These are phyloP conservation scores for Trichoderma sp. DNA, from an alignment of 2,329 filamentous ascomycete genomes.

Conservation along the genomic window DNA sequence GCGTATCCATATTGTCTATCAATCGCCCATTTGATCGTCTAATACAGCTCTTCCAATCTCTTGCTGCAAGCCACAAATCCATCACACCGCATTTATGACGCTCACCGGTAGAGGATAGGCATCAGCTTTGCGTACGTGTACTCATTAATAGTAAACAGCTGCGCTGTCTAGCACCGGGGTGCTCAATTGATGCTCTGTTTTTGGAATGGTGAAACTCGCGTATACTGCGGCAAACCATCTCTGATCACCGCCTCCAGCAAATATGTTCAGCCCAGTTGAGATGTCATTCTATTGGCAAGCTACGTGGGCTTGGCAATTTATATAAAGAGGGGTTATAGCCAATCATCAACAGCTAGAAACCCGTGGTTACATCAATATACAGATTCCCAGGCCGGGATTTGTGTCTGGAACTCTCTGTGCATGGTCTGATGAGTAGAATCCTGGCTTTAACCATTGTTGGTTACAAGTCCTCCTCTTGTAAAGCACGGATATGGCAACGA, in stretches of 20 bases:
- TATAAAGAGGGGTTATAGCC: background rate
- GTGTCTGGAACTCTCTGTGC: background rate
- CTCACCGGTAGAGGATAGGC: background rate
- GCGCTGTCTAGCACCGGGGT: background rate
- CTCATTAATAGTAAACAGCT: background rate
- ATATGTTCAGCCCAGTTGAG: background rate
- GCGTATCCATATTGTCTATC: background rate
- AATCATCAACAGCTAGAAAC: background rate
- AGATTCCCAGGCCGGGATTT: background rate
- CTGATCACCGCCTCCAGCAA: background rate
- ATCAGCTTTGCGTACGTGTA: background rate
- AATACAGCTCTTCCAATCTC: background rate
- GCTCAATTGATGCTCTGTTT: background rate
- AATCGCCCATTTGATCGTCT: background rate
- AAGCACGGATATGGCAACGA: background rate
- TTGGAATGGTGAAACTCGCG: background rate
- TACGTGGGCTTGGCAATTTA: background rate
- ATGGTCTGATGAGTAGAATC: background rate
- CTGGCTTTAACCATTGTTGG: background rate
- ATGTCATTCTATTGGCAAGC: background rate
- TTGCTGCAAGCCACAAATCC: background rate
- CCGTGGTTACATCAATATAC: background rate
- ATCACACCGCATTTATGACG: background rate
- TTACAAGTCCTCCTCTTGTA: background rate
- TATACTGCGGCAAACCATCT: background rate